Base-by-base conservation (phyloP, 108 stramenopile genomes). In the Skeletonema marinoi region DNA sequence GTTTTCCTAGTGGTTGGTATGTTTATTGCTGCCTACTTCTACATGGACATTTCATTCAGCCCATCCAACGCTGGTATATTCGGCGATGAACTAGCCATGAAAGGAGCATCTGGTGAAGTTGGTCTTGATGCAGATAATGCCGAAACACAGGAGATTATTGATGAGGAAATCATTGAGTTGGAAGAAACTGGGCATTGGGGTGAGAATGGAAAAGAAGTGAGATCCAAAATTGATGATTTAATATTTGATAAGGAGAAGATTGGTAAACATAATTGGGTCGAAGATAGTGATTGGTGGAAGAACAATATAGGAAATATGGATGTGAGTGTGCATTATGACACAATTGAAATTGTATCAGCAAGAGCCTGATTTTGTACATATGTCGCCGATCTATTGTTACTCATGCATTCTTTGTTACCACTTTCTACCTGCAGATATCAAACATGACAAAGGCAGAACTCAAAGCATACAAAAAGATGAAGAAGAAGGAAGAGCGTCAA, bases 121-220 rank as follows among this genome's bases (percentile, higher is more conserved):
- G 78, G 76, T 19, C 65, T 82, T 30, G 81, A 85, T 58, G 81
- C 82, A 14, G 68, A 71, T n/a, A 84, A 86, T 64, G 87, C 74
- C 10, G 71, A 88, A 56, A 59, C 54, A 16, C 85, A 86, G 75
- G 68, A 60, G 46, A 73, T 73, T 19, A 64, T 73, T 10, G 82
- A 80, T 62, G 70, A 72, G 58, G 83, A 77, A 62, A 67, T 76
- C 4, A 58, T 51, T 32, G 68, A 69, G 21, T 33, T 84, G 10
- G 79, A 73, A 73, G 64, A 73, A 29, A 70, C 62, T 13, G 79
- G 80, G 14, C 19, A 70, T 25, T 74, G 72, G 72, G 82, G 82
- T 13, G 83, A 77, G 3, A 58, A 76, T 12, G 74, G 51, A 2
- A 61, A 76, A 36, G 51, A 21, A n/a, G 50, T 32, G 42, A 50